Base-by-base conservation (phyloP, 164 flowering plant genomes). In the Annona cherimola region DNA sequence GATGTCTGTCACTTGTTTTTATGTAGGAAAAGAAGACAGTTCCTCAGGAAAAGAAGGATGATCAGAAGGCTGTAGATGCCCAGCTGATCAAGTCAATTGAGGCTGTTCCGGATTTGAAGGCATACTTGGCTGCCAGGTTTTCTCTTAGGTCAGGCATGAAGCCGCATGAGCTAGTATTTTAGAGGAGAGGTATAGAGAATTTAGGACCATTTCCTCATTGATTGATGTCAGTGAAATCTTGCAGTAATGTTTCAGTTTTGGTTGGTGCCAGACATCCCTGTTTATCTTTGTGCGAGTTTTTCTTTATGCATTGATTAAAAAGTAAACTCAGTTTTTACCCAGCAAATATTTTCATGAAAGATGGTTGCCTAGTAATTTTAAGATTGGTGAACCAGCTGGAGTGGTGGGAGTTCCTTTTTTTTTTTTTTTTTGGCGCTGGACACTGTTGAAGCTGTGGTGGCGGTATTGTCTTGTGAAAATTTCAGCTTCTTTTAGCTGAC, bases 101-200 rank as follows among this genome's bases (percentile, higher is more conserved):
- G 69, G 85, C 77, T 6, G 89, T 87, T 12, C 82, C 88, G 3
- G 91, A 90, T 41, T 75, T 90, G 86, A 87, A 84, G 85, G 68
- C 86, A 4, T 90, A 90, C 67, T 66, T 90, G 73, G 85, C 81
- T 16, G 85, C 93, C 2, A 84, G 93, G 71, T 90, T 90, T 42
- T 74, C 73, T 20, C 77, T 74, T 88, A 71, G 73, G 82, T 77
- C 88, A 43, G 90, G 93, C 85, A 87, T 87, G 92, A 90, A 90
- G 73, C 96, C 96, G 26, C 96, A 88, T 77, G 89, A 86, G 79
- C 90, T 88, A 54, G 89, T 86, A 44, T 90, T 90, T 72, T 90
- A 86, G 79, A 66, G 14, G 57, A 57, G 12, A 71, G 18, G 42
- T 45, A n/a, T 2, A 20, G 9, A 9, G 7, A 45, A 12, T n/a